phyloP scores from a whole-genome alignment of 805 yeast genomes.

The Yamadazyma laniorum region DNA sequence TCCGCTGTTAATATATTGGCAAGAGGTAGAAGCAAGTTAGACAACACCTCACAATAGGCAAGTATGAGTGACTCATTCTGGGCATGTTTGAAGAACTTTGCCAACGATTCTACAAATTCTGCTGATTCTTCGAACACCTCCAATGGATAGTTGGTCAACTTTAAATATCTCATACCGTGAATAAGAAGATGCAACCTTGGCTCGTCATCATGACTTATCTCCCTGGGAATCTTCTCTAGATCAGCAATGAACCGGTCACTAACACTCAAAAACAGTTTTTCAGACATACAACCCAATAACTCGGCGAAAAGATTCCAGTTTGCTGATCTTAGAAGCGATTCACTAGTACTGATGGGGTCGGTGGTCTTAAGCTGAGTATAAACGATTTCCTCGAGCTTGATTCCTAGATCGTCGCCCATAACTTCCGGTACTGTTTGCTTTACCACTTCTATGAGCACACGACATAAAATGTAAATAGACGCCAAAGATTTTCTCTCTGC shows the following conservation, averaged over 20 bases:
- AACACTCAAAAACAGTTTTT: slow-evolving; percentile 76
- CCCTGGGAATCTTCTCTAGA: slow-evolving; percentile 70
- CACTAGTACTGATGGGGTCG: slow-evolving; percentile 67
- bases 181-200: slow-evolving; percentile 71
- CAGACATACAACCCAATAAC: slow-evolving; percentile 87
- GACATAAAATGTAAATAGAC: slow-evolving; percentile 81
- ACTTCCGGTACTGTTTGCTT: slow-evolving; percentile 76
- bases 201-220: slow-evolving; percentile 35
- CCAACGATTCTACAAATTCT: slow-evolving; percentile 79
- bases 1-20: slow-evolving; percentile 90
- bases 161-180: slow-evolving; percentile 87
- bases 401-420: slow-evolving; percentile 75
- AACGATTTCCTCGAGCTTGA: slow-evolving; percentile 87
- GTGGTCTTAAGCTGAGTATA: slow-evolving; percentile 86
- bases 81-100: slow-evolving; percentile 73
- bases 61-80: slow-evolving; percentile 62
- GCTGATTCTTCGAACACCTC: slow-evolving; percentile 93
- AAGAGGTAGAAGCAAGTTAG: slow-evolving; percentile 71
- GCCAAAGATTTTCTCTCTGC: slow-evolving; percentile 86
- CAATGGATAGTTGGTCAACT: slow-evolving; percentile 77
- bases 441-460: slow-evolving; percentile 90
- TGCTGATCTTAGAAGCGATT: slow-evolving; percentile 74
- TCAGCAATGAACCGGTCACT: slow-evolving; percentile 94
- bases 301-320: slow-evolving; percentile 94
- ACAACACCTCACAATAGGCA: slow-evolving; percentile 84